Percentiles rank a stretch among this genome's conserved stretches.
Evolutionary conservation across 139 green algal genomes (phyloP).

Genomic region (Prasinococcaceae sp.): DNA sequence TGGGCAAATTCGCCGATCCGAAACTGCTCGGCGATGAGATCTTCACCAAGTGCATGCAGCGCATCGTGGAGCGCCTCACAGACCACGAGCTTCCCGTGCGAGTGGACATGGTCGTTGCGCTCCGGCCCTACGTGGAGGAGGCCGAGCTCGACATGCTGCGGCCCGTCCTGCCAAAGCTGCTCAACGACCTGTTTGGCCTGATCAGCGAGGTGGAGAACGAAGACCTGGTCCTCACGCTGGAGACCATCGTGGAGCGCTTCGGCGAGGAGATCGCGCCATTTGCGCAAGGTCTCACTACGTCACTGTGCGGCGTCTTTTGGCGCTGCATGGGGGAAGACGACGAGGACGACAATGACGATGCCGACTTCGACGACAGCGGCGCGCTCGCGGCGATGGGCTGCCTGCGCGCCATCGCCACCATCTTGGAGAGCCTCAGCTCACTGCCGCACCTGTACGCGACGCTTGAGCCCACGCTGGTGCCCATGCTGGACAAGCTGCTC

Average conservation of each 20-base stretch:
- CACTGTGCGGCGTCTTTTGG: slow-evolving; percentile 51
- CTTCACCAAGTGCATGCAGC: slow-evolving; percentile 54
- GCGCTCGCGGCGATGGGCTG: slow-evolving; percentile 61
- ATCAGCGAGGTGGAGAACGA: slow-evolving; percentile 65
- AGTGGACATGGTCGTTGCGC: slow-evolving; percentile 56
- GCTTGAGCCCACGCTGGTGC: slow-evolving; percentile 72
- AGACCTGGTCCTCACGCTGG: slow-evolving; percentile 75
- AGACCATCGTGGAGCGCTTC: slow-evolving; percentile 91
- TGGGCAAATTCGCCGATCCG: background rate
- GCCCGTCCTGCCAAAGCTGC: slow-evolving; percentile 63
- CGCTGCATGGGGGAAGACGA: slow-evolving; percentile 25
- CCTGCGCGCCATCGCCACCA: slow-evolving; percentile 71
- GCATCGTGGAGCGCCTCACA: slow-evolving; percentile 34
- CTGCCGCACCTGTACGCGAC: slow-evolving; percentile 56
- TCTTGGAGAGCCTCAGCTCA: slow-evolving; percentile 63
- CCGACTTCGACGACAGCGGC: slow-evolving; percentile 34
- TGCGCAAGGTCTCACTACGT: slow-evolving; percentile 52
- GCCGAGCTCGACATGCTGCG: slow-evolving; percentile 47
- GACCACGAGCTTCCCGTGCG: slow-evolving; percentile 76
- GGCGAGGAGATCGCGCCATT: slow-evolving; percentile 80
- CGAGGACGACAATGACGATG: slow-evolving; percentile 36
- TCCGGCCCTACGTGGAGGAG: slow-evolving; percentile 74
- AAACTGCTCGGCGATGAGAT: too few species aligned
- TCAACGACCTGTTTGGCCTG: slow-evolving; percentile 71
- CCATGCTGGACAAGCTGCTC: slow-evolving; percentile 63